Percentiles rank a stretch among this genome's conserved stretches.
These are phyloP conservation scores for Fomitopsis pulvina DNA, from an alignment of 768 basidiomycete genomes.

Conservation along the genomic window DNA sequence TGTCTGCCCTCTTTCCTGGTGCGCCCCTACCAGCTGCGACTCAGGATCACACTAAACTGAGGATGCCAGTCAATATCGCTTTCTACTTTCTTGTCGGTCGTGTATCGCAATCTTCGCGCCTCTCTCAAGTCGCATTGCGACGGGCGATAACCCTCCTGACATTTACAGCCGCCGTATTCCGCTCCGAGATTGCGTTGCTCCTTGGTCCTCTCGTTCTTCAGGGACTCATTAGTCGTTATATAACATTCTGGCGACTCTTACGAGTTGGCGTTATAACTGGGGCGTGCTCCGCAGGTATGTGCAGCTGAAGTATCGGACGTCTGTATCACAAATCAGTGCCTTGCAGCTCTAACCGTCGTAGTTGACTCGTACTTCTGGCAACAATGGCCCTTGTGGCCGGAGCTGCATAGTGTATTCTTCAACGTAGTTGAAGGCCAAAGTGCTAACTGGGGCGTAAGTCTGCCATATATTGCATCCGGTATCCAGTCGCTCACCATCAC, in stretches of 20 bases:
- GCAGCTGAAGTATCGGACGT: not conserved
- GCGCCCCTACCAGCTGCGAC: not conserved
- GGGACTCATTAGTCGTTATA: slow-evolving; percentile 34
- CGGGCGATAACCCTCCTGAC: slow-evolving; percentile 54
- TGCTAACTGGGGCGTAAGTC: slow-evolving; percentile 85
- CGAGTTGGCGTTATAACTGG: slow-evolving; percentile 45
- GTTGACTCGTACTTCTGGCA: slow-evolving; percentile 90
- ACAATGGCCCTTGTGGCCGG: slow-evolving; percentile 75
- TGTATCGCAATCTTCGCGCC: slow-evolving; percentile 32
- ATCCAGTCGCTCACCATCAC: not conserved
- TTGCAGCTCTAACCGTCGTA: slow-evolving; percentile 47
- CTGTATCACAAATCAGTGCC: not conserved
- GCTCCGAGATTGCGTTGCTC: slow-evolving; percentile 72
- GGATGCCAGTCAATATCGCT: slow-evolving; percentile 49
- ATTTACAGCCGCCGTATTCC: slow-evolving; percentile 63
- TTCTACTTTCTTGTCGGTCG: slow-evolving; percentile 41
- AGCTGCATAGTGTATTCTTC: slow-evolving; percentile 70
- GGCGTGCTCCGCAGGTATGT: slow-evolving; percentile 45
- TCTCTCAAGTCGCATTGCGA: slow-evolving; percentile 28
- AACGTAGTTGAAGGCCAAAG: slow-evolving; percentile 86
- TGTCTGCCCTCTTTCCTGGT: slow-evolving; percentile 84
- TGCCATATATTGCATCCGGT: not conserved
- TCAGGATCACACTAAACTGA: not conserved
- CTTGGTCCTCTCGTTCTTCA: slow-evolving; percentile 58
- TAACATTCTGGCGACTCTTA: slow-evolving; percentile 38